Percentiles rank a stretch among this genome's conserved stretches.
Evolutionary conservation across 345 rosid genomes (phyloP).

Genomic region (Aquilaria yunnanensis): DNA sequence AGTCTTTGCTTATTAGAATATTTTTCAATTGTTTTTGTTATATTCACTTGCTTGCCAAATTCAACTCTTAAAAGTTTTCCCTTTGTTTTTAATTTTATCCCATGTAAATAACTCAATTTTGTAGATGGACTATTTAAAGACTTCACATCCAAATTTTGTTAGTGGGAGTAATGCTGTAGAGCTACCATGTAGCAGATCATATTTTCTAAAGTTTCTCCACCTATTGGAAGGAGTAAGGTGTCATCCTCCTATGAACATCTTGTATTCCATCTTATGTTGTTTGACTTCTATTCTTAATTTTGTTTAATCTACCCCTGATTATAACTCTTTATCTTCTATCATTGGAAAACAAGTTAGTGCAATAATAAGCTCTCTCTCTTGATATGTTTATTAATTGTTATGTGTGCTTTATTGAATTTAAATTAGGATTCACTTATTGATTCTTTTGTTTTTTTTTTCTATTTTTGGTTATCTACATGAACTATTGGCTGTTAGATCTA

Average conservation of each 20-base stretch:
- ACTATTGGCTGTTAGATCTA: too few species aligned
- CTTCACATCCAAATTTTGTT: conserved; percentile 86
- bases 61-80: not conserved
- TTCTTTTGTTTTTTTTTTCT: too few species aligned
- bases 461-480: too few species aligned
- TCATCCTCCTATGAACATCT: conserved; percentile 3
- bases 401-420: too few species aligned
- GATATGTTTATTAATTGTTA: not conserved
- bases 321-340: conserved; percentile 5
- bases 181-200: conserved; percentile 61
- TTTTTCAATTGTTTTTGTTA: not conserved
- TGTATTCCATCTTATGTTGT: conserved; percentile 10
- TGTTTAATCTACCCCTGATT: not conserved
- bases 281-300: not conserved
- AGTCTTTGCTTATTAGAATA: too few species aligned
- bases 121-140: conserved; percentile 96
- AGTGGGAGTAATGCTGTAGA: conserved; percentile 94
- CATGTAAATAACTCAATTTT: conserved; percentile 11
- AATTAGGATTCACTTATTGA: too few species aligned
- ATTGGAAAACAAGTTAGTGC: not conserved
- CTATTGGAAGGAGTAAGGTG: conserved; percentile 66
- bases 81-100: not conserved
- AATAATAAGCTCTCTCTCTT: not conserved
- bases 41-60: not conserved
- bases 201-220: conserved; percentile 52